Conservation (phyloP, 352 stramenopile genomes). For the Globisporangium viniferum region DNA sequence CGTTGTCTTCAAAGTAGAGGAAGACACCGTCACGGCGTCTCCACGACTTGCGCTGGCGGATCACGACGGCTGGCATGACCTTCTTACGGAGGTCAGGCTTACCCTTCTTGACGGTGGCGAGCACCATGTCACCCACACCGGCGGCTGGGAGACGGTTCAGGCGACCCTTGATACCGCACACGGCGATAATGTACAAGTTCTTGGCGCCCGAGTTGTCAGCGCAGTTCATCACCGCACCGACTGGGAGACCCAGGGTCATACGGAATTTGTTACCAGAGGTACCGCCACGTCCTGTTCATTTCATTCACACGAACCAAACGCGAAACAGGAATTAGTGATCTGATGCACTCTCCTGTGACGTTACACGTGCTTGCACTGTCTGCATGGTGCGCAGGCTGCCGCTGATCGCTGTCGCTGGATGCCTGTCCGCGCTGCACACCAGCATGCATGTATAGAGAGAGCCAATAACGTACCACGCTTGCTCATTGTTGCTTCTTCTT, state of each 20-base stretch:
- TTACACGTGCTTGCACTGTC: neutral
- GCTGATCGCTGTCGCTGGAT: neutral
- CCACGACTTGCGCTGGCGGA: slow-evolving; percentile 99
- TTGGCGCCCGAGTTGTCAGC: slow-evolving; percentile 99
- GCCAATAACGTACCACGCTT: slow-evolving; percentile 58
- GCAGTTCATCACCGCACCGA: slow-evolving; percentile 99
- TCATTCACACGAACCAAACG: neutral
- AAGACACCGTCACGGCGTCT: slow-evolving; percentile 99
- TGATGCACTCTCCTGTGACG: neutral
- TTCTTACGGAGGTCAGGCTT: slow-evolving; percentile 99
- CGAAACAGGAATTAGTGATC: slow-evolving; percentile 1
- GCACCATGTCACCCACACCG: slow-evolving; percentile 99
- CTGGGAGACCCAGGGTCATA: slow-evolving; percentile 98
- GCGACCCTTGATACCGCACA: slow-evolving; percentile 98
- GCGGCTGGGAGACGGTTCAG: slow-evolving; percentile 99
- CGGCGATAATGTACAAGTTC: slow-evolving; percentile 99
- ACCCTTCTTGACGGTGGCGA: slow-evolving; percentile 99
- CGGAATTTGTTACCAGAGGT: slow-evolving; percentile 99
- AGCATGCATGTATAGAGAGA: neutral
- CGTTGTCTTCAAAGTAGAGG: slow-evolving; percentile 99
- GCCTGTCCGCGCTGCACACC: neutral
- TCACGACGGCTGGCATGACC: slow-evolving; percentile 99
- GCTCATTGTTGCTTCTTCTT: slow-evolving; percentile 84
- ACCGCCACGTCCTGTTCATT: slow-evolving; percentile 89
- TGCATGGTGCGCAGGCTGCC: neutral